Evolutionary conservation across 2,329 filamentous ascomycete species (phyloP).

Genomic region (Venturia effusa): DNA sequence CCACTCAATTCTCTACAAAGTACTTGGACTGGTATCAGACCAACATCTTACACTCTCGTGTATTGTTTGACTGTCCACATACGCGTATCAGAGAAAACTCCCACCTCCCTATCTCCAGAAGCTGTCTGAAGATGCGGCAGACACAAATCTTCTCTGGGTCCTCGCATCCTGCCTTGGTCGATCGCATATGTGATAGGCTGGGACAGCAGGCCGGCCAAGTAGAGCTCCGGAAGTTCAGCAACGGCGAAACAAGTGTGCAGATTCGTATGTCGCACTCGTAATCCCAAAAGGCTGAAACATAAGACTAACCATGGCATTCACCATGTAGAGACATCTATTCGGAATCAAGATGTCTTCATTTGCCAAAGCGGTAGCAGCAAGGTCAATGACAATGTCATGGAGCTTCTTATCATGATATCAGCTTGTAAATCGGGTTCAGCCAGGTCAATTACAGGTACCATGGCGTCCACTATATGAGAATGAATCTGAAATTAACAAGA

Average conservation of each 20-base stretch:
- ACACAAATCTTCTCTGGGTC: constrained; percentile 58
- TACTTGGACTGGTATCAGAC: not conserved
- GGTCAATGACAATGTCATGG: constrained; percentile 99
- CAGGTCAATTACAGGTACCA: constrained; percentile 85
- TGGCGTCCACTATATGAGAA: constrained; percentile 4
- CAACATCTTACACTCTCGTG: not conserved
- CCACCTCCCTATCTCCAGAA: not conserved
- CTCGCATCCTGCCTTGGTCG: constrained; percentile 52
- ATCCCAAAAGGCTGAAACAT: not conserved
- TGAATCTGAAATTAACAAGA: not conserved
- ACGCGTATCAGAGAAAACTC: not conserved
- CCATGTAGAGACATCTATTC: constrained; percentile 51
- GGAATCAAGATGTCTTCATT: constrained; percentile 98
- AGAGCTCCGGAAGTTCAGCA: constrained; percentile 55
- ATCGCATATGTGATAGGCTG: constrained; percentile 55
- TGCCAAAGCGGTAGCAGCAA: constrained; percentile 91
- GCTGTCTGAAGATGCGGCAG: constrained; percentile 41
- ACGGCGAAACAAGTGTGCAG: constrained; percentile 59
- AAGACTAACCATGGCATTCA: not conserved
- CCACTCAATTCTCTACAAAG: not conserved
- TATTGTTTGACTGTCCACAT: not conserved
- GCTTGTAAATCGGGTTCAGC: constrained; percentile 97
- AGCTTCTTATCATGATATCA: constrained; percentile 97
- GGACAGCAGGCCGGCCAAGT: constrained; percentile 49
- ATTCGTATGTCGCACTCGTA: constrained; percentile 36